Evolutionary conservation across 2,329 filamentous ascomycete genomes (phyloP).

Genomic region (Aspergillus hortae): DNA sequence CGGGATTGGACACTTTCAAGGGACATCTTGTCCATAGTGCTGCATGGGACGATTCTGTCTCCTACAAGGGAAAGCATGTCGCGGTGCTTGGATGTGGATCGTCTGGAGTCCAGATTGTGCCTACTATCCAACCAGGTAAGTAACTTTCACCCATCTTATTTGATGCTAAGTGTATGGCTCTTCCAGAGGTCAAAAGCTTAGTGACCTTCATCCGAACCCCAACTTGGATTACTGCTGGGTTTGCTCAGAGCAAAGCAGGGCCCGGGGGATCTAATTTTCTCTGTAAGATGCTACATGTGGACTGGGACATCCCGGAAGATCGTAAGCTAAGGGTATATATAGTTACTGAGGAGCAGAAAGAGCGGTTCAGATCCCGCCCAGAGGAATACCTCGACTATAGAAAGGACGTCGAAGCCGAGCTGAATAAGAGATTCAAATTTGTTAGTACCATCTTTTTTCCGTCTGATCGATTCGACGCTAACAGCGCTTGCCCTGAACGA

Average conservation of each 20-base stretch:
- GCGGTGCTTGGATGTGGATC: slow-evolving; percentile 15
- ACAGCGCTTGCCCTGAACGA: not conserved
- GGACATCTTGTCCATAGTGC: slow-evolving; percentile 33
- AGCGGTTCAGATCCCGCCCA: slow-evolving; percentile 3
- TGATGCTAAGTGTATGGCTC: not conserved
- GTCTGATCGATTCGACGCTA: not conserved
- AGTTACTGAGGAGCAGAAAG: slow-evolving; percentile 6
- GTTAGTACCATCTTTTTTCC: not conserved
- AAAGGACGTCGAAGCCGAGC: slow-evolving; percentile 9
- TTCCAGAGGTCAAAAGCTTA: slow-evolving; percentile 7
- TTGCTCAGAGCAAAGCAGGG: not conserved
- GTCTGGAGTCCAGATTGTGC: slow-evolving; percentile 16
- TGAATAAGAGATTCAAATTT: slow-evolving; percentile 9
- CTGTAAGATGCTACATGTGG: not conserved
- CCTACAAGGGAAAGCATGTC: slow-evolving; percentile 7
- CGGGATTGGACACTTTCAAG: slow-evolving; percentile 32
- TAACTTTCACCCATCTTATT: not conserved
- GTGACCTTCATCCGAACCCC: slow-evolving; percentile 11
- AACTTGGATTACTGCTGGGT: slow-evolving; percentile 14
- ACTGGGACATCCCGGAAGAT: not conserved
- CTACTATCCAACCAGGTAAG: slow-evolving; percentile 10
- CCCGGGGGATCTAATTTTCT: slow-evolving; percentile 1
- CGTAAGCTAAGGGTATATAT: not conserved
- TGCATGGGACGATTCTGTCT: not conserved
- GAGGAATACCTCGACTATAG: slow-evolving; percentile 8